Evolutionary conservation across 768 basidiomycete genomes (phyloP).

Genomic region (Kwoniella sp.): DNA sequence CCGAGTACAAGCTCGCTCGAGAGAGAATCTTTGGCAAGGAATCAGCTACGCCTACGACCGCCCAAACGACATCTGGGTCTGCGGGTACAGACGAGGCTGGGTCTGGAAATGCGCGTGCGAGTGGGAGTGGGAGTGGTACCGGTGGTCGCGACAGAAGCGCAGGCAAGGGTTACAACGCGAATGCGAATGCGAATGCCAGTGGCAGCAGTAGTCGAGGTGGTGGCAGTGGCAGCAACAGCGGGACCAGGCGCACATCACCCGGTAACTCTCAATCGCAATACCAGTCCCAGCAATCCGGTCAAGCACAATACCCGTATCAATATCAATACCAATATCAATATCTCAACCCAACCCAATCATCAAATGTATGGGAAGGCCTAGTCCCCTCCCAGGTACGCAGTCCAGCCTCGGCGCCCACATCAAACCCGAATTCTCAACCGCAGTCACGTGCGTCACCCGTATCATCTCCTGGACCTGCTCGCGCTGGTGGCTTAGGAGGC

Average conservation of each 20-base stretch:
- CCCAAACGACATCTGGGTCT: not conserved
- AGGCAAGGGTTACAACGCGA: no score
- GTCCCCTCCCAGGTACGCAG: slow-evolving; percentile 15
- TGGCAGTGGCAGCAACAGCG: not conserved
- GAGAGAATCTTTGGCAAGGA: slow-evolving; percentile 45
- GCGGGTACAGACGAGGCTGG: not conserved
- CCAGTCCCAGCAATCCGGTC: not conserved
- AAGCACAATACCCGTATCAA: not conserved
- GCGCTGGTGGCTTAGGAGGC: not conserved
- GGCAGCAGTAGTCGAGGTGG: not conserved
- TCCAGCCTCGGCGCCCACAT: not conserved
- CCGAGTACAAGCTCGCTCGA: slow-evolving; percentile 43
- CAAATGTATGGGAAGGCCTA: slow-evolving; percentile 11
- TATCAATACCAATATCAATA: not conserved
- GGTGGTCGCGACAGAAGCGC: no score
- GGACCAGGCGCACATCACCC: not conserved
- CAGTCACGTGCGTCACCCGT: slow-evolving; percentile 6
- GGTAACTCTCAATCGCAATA: not conserved
- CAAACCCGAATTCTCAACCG: slow-evolving; percentile 4
- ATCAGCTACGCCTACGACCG: not conserved
- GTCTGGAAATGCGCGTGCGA: not conserved
- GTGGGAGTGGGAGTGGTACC: not conserved
- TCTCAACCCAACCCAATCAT: not conserved
- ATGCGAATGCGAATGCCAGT: no score
- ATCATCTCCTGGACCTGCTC: not conserved